These are phyloP conservation scores for Ascosphaera acerosa DNA, from an alignment of 2,329 filamentous ascomycete genomes.

Conservation along the genomic window DNA sequence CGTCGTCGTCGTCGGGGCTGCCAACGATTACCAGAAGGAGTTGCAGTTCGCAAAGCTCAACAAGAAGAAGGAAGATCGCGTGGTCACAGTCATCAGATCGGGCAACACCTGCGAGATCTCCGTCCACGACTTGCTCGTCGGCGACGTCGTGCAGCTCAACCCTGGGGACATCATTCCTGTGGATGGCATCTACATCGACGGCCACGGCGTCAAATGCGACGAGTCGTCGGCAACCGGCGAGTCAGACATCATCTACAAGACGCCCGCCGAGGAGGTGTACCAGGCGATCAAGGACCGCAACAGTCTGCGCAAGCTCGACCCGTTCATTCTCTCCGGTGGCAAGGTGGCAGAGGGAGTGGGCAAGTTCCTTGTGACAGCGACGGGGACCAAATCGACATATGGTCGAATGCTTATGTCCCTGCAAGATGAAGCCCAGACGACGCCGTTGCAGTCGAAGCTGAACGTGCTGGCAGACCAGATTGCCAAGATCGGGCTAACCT, in stretches of 20 bases:
- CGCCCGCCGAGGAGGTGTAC: constrained; percentile 36
- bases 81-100: constrained; percentile 51
- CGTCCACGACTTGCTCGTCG: constrained; percentile 44
- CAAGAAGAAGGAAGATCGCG: constrained; percentile 50
- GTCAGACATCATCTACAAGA: constrained; percentile 46
- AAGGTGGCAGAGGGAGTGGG: constrained; percentile 55
- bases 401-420: constrained; percentile 59
- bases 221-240: constrained; percentile 57
- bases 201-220: constrained; percentile 41
- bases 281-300: constrained; percentile 35
- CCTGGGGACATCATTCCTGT: constrained; percentile 48
- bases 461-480: constrained; percentile 58
- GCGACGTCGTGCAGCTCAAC: constrained; percentile 47
- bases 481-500: constrained; percentile 45
- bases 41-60: constrained; percentile 58
- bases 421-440: constrained; percentile 50
- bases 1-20: constrained; percentile 50
- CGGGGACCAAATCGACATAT: constrained; percentile 47
- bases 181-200: constrained; percentile 43
- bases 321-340: constrained; percentile 57
- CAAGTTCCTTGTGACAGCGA: constrained; percentile 48
- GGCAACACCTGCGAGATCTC: constrained; percentile 44
- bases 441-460: constrained; percentile 52
- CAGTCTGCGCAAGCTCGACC: constrained; percentile 40
- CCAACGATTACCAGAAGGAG: constrained; percentile 65